A percentile compares a stretch with the other conserved stretches of the same genome.
Evolutionary conservation across 768 basidiomycete genomes (phyloP).

Genomic region (Vararia minispora): DNA sequence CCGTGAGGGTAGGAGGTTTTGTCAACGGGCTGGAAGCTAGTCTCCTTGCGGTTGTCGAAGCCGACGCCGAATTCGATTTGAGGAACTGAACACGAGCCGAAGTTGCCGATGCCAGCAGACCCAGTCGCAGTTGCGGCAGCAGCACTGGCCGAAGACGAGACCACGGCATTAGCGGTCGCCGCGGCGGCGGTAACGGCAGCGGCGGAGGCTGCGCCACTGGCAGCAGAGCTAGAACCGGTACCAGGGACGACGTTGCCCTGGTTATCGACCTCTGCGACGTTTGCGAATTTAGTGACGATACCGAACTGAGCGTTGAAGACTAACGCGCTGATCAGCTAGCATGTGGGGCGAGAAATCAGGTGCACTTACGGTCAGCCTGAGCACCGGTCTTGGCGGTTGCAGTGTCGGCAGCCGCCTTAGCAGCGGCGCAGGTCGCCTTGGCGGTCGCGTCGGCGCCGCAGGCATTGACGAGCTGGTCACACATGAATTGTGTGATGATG

Average conservation of each 20-base stretch:
- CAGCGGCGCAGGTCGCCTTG: constrained; percentile 34
- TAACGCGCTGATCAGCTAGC: too few relatives aligned
- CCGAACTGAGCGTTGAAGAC: constrained; percentile 50
- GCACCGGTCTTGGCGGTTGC: constrained; percentile 16
- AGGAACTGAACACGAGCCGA: constrained; percentile 46
- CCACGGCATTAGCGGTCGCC: too few relatives aligned
- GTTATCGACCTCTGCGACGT: constrained; percentile 27
- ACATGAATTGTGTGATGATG: constrained; percentile 50
- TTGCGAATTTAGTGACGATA: constrained; percentile 25
- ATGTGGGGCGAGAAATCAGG: too few relatives aligned
- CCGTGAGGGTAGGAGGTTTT: constrained; percentile 13
- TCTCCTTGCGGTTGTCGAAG: constrained; percentile 43
- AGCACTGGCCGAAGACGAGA: too few relatives aligned
- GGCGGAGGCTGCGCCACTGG: not conserved
- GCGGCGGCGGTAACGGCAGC: not conserved
- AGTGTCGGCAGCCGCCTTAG: constrained; percentile 21
- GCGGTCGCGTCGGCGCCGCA: constrained; percentile 46
- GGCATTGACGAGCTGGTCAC: constrained; percentile 40
- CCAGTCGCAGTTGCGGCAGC: too few relatives aligned
- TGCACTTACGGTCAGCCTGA: constrained; percentile 4
- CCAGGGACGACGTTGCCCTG: constrained; percentile 27
- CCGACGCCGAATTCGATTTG: constrained; percentile 43
- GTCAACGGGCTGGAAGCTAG: constrained; percentile 42
- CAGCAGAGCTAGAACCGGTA: not conserved
- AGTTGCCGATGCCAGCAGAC: constrained; percentile 24